Evolutionary conservation across 768 basidiomycete species (phyloP).

Genomic region (Serendipita vermifera): DNA sequence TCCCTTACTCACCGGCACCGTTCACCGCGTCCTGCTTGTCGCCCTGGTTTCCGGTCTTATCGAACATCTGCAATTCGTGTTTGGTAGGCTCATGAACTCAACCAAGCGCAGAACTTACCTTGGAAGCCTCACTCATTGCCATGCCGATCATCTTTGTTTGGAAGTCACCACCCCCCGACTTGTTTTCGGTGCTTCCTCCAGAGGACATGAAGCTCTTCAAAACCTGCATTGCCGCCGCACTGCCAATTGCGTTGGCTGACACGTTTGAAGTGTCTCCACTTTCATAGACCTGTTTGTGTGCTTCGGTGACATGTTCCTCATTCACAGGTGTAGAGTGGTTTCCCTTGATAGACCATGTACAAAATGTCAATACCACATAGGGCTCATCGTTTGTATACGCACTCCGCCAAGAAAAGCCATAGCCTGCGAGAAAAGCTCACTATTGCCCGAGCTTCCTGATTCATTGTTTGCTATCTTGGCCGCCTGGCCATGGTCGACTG

Average conservation of each 20-base stretch:
- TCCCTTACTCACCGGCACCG: too few species aligned
- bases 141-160: slow-evolving; percentile 61
- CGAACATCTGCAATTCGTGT: slow-evolving; percentile 54
- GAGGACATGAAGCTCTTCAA: slow-evolving; percentile 59
- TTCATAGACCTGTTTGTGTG: slow-evolving; percentile 52
- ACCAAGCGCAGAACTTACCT: background rate
- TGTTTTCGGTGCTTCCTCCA: slow-evolving; percentile 19
- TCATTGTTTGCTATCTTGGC: slow-evolving; percentile 40
- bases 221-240: slow-evolving; percentile 66
- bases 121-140: slow-evolving; percentile 61
- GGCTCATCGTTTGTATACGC: slow-evolving; percentile 26
- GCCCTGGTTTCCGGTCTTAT: slow-evolving; percentile 51
- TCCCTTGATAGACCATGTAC: slow-evolving; percentile 24
- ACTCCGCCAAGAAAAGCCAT: slow-evolving; percentile 39
- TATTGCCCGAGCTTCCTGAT: slow-evolving; percentile 37
- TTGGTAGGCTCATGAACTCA: background rate
- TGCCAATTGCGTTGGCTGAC: slow-evolving; percentile 50
- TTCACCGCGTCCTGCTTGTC: slow-evolving; percentile 77
- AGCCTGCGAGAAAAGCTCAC: slow-evolving; percentile 38
- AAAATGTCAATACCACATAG: background rate
- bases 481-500: slow-evolving; percentile 56
- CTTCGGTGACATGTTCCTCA: slow-evolving; percentile 46
- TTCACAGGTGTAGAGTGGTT: slow-evolving; percentile 49
- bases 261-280: slow-evolving; percentile 38
- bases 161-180: slow-evolving; percentile 11